Conservation (phyloP, 768 basidiomycete genomes). For the Serendipita sp. region DNA sequence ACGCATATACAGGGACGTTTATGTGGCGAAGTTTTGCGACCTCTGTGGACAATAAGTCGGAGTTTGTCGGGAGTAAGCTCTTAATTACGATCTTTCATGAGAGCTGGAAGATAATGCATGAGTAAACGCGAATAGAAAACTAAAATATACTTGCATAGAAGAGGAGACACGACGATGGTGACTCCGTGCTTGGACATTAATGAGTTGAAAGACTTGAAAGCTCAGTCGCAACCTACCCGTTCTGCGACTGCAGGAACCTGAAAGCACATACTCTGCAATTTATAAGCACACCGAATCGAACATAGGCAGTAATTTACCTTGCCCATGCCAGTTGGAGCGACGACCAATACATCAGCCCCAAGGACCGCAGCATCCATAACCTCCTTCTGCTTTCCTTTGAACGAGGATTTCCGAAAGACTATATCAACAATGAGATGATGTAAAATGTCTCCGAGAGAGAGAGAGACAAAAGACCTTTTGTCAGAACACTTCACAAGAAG, state of each 20-base stretch:
- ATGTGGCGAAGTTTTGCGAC: constrained; percentile 41
- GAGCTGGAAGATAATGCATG: constrained; percentile 26
- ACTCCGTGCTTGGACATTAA: constrained; percentile 36
- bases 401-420: constrained; percentile 57
- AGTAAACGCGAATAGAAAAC: background rate
- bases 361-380: constrained; percentile 54
- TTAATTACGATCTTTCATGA: constrained; percentile 65
- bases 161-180: constrained; percentile 61
- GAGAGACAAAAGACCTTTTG: background rate
- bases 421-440: background rate
- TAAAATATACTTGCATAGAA: constrained; percentile 36
- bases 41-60: constrained; percentile 28
- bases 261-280: constrained; percentile 59
- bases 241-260: constrained; percentile 64
- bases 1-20: constrained; percentile 39
- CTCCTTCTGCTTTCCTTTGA: constrained; percentile 64
- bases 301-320: constrained; percentile 33
- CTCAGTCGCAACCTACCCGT: constrained; percentile 25
- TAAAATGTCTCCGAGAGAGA: background rate
- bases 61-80: background rate
- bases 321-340: constrained; percentile 82
- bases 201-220: background rate
- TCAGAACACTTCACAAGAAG: background rate
- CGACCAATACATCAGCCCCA: constrained; percentile 61
- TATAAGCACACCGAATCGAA: background rate